Percentiles rank a stretch among this genome's conserved stretches.
Evolutionary conservation across 179 eudicot genomes (phyloP).

Genomic region (Vitellaria paradoxa): DNA sequence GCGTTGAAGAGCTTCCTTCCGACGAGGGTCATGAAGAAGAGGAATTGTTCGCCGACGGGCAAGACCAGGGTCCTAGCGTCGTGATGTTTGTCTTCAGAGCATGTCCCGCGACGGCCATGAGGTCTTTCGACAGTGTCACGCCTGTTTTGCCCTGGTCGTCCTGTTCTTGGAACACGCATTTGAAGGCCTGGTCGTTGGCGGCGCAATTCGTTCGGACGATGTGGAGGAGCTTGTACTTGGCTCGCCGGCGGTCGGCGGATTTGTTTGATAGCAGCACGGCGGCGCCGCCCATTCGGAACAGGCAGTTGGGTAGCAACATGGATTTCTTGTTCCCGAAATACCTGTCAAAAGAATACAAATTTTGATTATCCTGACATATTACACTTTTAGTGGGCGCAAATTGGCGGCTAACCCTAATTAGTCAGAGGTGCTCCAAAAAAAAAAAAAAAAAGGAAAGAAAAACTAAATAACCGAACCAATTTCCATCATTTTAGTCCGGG

Average conservation of each 20-base stretch:
- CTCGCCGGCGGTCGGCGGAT: slow-evolving; percentile 15
- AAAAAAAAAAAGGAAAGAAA: too few species aligned
- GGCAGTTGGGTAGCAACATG: slow-evolving; percentile 28
- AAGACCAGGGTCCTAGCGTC: slow-evolving; percentile 57
- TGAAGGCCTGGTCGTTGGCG: slow-evolving; percentile 49
- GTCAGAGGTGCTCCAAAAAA: too few species aligned
- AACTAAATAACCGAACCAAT: too few species aligned
- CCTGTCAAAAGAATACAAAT: too few species aligned
- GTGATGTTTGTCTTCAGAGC: slow-evolving; percentile 60
- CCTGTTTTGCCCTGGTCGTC: slow-evolving; percentile 50
- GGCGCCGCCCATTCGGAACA: slow-evolving; percentile 24
- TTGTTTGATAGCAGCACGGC: slow-evolving; percentile 24
- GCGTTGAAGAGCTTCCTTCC: slow-evolving; percentile 38
- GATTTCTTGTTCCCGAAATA: slow-evolving; percentile 21
- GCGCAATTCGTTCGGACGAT: slow-evolving; percentile 59
- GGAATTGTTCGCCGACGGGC: slow-evolving; percentile 54
- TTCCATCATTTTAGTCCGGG: too few species aligned
- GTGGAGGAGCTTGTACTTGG: slow-evolving; percentile 60
- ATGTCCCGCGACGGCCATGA: slow-evolving; percentile 64
- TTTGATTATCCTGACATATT: too few species aligned
- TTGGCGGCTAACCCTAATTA: too few species aligned
- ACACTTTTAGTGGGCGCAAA: too few species aligned
- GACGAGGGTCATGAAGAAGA: slow-evolving; percentile 44
- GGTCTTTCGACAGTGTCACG: slow-evolving; percentile 53
- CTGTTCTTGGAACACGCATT: slow-evolving; percentile 61